Base-by-base conservation (phyloP, 2,329 filamentous ascomycete genomes). In the Talaromyces sp. region DNA sequence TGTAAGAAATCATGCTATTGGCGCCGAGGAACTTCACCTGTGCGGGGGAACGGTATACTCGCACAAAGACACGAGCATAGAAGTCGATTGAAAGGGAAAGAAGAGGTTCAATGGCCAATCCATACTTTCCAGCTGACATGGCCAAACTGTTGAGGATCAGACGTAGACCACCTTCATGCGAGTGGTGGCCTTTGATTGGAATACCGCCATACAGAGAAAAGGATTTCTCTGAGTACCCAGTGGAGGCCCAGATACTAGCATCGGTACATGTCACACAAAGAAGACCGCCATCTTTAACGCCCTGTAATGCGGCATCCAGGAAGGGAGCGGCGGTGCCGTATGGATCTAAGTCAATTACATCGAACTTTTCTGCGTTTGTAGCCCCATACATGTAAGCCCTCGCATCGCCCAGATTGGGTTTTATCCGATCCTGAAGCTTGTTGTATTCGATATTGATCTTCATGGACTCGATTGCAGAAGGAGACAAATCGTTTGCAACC, bases 241-340 rank as follows among this genome's bases (percentile, higher is more conserved):
- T 89, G 0, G 93, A 96, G 1, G 93, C 93, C 82, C 92, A 99
- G 2, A 99, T 90, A 9, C 89, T 91, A 9, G 93, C 92, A 71
- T 99, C 94, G 0, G 94, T 99, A 74, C 94, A 99, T 1, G 94
- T 99, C 4, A 99, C 89, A 70, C 92, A 97, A 4, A 99, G 81
- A 35, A 99, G 80, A 3, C 94, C 94, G 1, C 93, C 93, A 63
- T 97, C 90, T 58, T 88, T 86, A 7, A 97, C 83, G 1, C 90
- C 86, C 73, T 97, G 92, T 8, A 99, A 80, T 1, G 94, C 91
- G 1, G 90, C 86, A 69, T 99, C 94, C 49, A 99, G 82, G 72
- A 99, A 99, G 1, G 90, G 89, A 9, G 90, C 90, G 1, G 93
- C 94, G 0, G 91, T 95, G 37, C 94, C 94, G 65, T 99, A 99